Evolutionary conservation across 768 basidiomycete genomes (phyloP), one percentile per base, ranked within the genome.

Genomic region (Psilocybe azurescens): DNA sequence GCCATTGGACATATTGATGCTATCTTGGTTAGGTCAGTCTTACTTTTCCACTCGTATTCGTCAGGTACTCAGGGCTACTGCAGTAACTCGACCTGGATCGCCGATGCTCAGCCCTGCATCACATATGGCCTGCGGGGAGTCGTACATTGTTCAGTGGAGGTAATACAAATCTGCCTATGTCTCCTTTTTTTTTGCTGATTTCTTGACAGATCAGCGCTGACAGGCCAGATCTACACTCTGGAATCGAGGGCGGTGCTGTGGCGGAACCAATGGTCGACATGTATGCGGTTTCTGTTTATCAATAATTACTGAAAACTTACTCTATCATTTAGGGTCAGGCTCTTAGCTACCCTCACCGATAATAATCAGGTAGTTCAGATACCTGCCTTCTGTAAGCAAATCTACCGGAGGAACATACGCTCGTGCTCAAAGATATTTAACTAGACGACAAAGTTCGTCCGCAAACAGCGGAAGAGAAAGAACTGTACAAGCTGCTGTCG

Each of bases 81-180:
- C 56, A 94, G 93, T 66, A 99, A 99, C 72, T 98, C 96, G 20
- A 96, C 94, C 9, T 99, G 97, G 96, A 94, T 99, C 65, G 90
- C 90, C 11, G 94, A 97, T 67, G 87, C 91, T 65, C 86, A 87
- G 5, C 96, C 97, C 0, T 98, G 96, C 69, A 89, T 99, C 55
- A 97, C 96, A 0, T 97, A 97, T 72, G 97, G 97, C 3, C 78
- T 98, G 59, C 85, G 97, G 50, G 97, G 97, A 0, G 97, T 99
- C 3, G 87, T 98, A 1, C 95, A 96, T 70, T 94, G 93, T 55
- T 84, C 86, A 36, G 75, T 97, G 6, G 85, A 90, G 80, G 92
- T 90, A 49, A 49, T 74, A 24, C 24, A 51, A 46, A 33, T 24
- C 32, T 4, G 32, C 14, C n/a, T 7, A 10, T 9, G 10, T 51